A percentile compares a stretch with the other conserved stretches of the same genome.
Evolutionary conservation across 768 basidiomycete species (phyloP).

Genomic region (Rhodotorula diobovata): DNA sequence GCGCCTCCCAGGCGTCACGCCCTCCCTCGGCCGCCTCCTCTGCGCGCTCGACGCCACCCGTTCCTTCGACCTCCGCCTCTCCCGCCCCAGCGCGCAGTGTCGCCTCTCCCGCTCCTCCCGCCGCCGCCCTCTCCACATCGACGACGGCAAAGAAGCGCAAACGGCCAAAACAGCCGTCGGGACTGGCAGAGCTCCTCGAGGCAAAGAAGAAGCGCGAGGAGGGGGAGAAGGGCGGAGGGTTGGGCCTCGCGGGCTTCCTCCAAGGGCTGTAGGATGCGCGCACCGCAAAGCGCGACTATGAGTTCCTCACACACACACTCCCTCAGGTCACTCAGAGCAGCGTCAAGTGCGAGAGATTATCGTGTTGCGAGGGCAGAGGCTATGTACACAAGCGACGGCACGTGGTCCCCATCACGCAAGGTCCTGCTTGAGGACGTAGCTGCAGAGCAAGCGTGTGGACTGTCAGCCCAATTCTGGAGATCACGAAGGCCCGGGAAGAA

Average conservation of each 20-base stretch:
- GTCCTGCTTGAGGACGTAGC: slow-evolving; percentile 26
- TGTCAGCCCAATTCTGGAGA: not conserved
- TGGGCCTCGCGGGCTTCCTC: slow-evolving; percentile 24
- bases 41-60: not conserved
- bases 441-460: not conserved
- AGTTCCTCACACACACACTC: too few species aligned
- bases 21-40: not conserved
- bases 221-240: not conserved
- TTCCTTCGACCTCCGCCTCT: not conserved
- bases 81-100: too few species aligned
- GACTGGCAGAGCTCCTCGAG: slow-evolving; percentile 28
- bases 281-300: too few species aligned
- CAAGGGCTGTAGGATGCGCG: slow-evolving; percentile 27
- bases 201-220: slow-evolving; percentile 24
- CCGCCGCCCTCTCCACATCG: too few species aligned
- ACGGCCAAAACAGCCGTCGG: slow-evolving; percentile 17
- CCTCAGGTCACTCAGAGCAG: too few species aligned
- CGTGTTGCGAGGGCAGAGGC: too few species aligned
- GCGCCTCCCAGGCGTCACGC: too few species aligned
- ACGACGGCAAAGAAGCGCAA: slow-evolving; percentile 16
- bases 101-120: too few species aligned
- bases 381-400: too few species aligned
- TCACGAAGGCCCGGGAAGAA: not conserved
- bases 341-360: too few species aligned
- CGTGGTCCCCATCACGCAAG: not conserved